Base-by-base conservation (phyloP, 768 basidiomycete species). In the Serendipita vermifera region DNA sequence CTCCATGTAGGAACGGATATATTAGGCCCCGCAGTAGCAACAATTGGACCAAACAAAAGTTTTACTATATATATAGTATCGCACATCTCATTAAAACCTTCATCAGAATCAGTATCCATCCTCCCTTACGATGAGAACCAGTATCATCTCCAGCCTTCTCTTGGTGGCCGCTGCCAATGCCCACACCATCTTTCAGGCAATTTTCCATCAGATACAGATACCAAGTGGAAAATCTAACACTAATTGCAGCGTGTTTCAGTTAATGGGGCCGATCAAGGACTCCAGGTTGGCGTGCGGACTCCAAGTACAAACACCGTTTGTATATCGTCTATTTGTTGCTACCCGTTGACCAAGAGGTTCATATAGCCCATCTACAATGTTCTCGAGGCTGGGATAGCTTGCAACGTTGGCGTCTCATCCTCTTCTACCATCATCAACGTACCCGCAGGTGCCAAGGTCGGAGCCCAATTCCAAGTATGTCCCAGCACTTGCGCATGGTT, bases 171-270 rank as follows among this genome's bases (percentile, higher is more conserved):
- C 71, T 13, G 72, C 64, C 39, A 71, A 69, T 22, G 78, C 72
- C 4, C 78, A 79, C 59, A 72, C 73, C 20, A 77, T 80, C 57
- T 77, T 79, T 64, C 77, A 78, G 66, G 74, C 72, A 61, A 9
- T 7, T 36, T n/a, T 36, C 9, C 13, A 43, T 26, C 40, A 43
- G 7, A 9, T 24, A 26, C 11, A 9, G 22, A 9, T 43, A 26
- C 40, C 20, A 14, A 9, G 11, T 22, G 26, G 40, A 43, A 26
- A 43, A n/a, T n/a, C 9, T 20, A 51, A 5, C 31, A 22, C 2
- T 51, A 1, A 9, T 51, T 51, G 32, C 22, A 51, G n/a, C 9
- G 46, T 51, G 40, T 43, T 9, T 43, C 20, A 7, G 40, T 43
- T 11, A 43, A 43, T 24, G 40, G 40, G 7, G 40, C 40, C 7